Conservation (phyloP, 305 asterid genomes). For the Striga hermonthica region DNA sequence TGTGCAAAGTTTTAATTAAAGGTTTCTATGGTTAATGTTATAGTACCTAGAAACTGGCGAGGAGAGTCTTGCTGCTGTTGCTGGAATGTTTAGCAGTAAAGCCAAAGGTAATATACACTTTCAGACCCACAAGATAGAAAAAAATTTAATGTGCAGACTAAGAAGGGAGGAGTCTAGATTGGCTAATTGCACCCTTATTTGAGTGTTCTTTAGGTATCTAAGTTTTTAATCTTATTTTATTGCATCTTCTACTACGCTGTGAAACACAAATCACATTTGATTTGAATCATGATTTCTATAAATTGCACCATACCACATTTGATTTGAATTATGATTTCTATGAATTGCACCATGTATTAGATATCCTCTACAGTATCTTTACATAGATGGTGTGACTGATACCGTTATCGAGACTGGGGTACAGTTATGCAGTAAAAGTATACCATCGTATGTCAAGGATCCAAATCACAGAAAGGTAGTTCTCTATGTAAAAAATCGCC, state of each 20-base stretch:
- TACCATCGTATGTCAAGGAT: neutral
- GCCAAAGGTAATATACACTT: slow-evolving; percentile 69
- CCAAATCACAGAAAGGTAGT: neutral
- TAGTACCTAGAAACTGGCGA: slow-evolving; percentile 93
- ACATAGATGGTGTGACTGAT: slow-evolving; percentile 18
- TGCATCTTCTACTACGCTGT: neutral
- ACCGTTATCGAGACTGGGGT: neutral
- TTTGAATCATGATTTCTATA: slow-evolving; percentile 21
- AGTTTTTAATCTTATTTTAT: slow-evolving; percentile 24
- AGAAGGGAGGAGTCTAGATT: slow-evolving; percentile 14
- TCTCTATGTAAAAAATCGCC: neutral
- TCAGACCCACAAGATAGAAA: slow-evolving; percentile 6
- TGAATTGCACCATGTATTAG: slow-evolving; percentile 20
- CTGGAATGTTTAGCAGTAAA: slow-evolving; percentile 99
- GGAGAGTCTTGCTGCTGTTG: slow-evolving; percentile 98
- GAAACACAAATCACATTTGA: slow-evolving; percentile 1
- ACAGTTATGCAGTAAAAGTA: neutral
- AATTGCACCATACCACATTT: slow-evolving; percentile 10
- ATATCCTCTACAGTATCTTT: slow-evolving; percentile 21
- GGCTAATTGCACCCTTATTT: slow-evolving; percentile 12
- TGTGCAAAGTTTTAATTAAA: slow-evolving; percentile 20
- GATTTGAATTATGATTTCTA: slow-evolving; percentile 20
- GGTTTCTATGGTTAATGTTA: slow-evolving; percentile 29
- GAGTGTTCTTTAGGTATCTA: slow-evolving; percentile 16
- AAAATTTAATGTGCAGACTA: slow-evolving; percentile 12